A percentile compares a stretch with the other conserved stretches of the same genome.
Evolutionary conservation across 805 yeast species (phyloP).

Genomic region (Candida ponderosae): DNA sequence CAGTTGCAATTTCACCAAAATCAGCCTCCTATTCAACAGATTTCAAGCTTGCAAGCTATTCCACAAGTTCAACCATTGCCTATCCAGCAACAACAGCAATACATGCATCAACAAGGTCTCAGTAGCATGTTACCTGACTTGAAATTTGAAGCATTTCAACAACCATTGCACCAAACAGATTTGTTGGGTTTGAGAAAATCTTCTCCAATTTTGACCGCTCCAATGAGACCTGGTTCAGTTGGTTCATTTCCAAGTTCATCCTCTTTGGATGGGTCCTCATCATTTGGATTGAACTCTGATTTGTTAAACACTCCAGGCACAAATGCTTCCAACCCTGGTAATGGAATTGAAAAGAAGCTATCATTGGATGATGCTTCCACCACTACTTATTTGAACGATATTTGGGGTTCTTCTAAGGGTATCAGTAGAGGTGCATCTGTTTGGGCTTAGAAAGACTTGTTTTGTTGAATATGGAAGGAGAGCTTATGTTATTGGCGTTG

Average conservation of each 20-base stretch:
- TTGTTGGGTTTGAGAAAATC: not conserved
- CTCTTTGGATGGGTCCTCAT: constrained; percentile 8
- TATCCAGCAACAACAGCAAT: not conserved
- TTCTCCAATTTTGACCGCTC: not conserved
- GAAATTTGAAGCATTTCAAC: not conserved
- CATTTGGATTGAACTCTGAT: constrained; percentile 8
- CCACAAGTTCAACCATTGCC: not conserved
- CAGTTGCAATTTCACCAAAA: not conserved
- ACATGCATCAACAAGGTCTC: not conserved
- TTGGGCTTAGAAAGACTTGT: constrained; percentile 21
- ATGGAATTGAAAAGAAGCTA: constrained; percentile 8
- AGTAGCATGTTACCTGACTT: not conserved
- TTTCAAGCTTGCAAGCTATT: not conserved
- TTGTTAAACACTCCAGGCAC: constrained; percentile 8
- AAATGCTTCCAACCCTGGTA: constrained; percentile 4
- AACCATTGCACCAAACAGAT: not conserved
- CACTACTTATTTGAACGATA: constrained; percentile 14
- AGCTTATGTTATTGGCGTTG: no score
- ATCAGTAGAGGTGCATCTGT: constrained; percentile 18
- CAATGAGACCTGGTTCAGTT: constrained; percentile 9
- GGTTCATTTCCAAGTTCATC: constrained; percentile 12
- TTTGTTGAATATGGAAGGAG: no score
- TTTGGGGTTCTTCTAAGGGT: constrained; percentile 18
- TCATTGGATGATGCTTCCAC: constrained; percentile 11
- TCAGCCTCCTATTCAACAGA: not conserved